Conservation (phyloP, 768 basidiomycete genomes). For the Gloeophyllum trabeum region DNA sequence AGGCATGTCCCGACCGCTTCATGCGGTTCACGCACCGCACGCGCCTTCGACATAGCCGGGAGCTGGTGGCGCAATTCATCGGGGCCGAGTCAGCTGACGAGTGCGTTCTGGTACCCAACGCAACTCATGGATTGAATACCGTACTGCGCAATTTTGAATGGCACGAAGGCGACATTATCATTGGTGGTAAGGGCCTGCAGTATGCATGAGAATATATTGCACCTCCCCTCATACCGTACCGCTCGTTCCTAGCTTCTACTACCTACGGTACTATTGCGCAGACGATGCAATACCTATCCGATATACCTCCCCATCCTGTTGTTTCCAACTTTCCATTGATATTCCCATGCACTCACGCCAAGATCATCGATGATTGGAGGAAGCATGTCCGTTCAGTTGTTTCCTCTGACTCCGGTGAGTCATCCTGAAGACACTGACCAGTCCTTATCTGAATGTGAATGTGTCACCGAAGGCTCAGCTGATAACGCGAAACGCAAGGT, state of each 20-base stretch:
- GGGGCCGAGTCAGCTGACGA: conserved; percentile 46
- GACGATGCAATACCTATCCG: conserved; percentile 42
- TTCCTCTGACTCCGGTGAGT: no score
- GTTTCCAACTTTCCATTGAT: conserved; percentile 35
- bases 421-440: no score
- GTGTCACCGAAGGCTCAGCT: no score
- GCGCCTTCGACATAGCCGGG: conserved; percentile 27
- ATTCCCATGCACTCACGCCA: conserved; percentile 46
- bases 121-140: conserved; percentile 56
- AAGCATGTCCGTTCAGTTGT: conserved; percentile 19
- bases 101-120: conserved; percentile 48
- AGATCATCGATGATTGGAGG: conserved; percentile 40
- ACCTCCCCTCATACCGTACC: conserved; percentile 1
- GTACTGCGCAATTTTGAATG: conserved; percentile 59
- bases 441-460: no score
- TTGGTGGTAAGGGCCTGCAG: conserved; percentile 34
- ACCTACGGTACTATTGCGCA: conserved; percentile 46
- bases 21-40: conserved; percentile 25
- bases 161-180: conserved; percentile 54
- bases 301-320: conserved; percentile 41
- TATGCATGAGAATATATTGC: conserved; percentile 4
- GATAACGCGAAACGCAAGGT: no score
- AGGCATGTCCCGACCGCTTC: conserved; percentile 48
- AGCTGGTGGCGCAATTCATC: conserved; percentile 34
- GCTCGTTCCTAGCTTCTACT: conserved; percentile 28